Percentiles rank a stretch among this genome's conserved stretches.
Conservation (phyloP, 1,284 basidiomycete species). For the Sporisorium reilianum region DNA sequence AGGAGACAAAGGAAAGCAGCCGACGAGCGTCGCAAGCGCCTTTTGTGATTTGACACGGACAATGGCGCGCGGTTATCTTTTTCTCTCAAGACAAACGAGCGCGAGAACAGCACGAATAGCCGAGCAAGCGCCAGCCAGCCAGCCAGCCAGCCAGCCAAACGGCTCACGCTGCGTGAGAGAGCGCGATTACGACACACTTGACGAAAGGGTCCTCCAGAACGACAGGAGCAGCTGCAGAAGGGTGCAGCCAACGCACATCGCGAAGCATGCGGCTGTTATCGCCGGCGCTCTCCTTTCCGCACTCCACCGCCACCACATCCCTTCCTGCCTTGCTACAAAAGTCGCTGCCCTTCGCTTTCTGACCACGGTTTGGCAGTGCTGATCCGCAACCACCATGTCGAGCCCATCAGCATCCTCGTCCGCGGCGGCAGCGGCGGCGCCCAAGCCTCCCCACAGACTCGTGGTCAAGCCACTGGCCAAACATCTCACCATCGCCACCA, state of each 20-base stretch:
- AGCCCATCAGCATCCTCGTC: conserved; percentile 2
- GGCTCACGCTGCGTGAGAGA: too few relatives aligned
- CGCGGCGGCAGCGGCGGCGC: conserved; percentile 6
- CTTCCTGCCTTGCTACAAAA: neutral
- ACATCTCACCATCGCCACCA: conserved; percentile 35
- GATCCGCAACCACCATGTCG: conserved; percentile 15
- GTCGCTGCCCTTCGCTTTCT: too few relatives aligned
- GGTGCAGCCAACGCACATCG: neutral
- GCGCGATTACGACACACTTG: neutral
- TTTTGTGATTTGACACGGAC: neutral
- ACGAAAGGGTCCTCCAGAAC: neutral
- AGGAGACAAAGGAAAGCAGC: neutral
- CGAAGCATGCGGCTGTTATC: conserved; percentile 6
- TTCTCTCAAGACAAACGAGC: neutral
- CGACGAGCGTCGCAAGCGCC: neutral
- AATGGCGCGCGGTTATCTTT: neutral
- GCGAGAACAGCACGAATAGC: neutral
- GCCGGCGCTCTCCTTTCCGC: conserved; percentile 8
- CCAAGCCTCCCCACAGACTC: conserved; percentile 40
- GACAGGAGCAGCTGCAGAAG: neutral
- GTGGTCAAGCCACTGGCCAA: conserved; percentile 24
- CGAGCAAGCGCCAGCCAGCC: neutral
- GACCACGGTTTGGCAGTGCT: neutral
- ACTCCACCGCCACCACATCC: neutral
- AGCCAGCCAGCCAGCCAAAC: too few relatives aligned